A percentile compares a stretch with the other conserved stretches of the same genome.
These are phyloP conservation scores for Trichoderma hamatum DNA, from an alignment of 2,329 filamentous ascomycete species.

Conservation along the genomic window DNA sequence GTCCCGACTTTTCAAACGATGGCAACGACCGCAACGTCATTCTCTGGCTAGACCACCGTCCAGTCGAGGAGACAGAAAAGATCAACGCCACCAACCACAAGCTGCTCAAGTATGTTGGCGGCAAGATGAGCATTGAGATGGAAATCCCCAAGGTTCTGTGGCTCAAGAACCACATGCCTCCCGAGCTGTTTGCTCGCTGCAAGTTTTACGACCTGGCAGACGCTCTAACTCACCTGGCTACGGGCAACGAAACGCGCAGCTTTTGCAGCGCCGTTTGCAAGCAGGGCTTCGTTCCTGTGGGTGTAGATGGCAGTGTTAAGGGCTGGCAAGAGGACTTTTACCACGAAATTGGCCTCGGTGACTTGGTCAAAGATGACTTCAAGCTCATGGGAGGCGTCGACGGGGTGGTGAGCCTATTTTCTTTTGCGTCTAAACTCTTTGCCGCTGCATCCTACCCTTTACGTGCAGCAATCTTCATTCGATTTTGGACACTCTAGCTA, in stretches of 20 bases:
- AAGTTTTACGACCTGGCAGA: constrained; percentile 97
- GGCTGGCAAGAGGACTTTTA: constrained; percentile 98
- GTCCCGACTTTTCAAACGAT: constrained; percentile 75
- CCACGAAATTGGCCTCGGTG: constrained; percentile 79
- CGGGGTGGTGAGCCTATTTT: constrained; percentile 75
- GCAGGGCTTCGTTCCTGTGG: constrained; percentile 95
- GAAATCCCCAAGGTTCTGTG: constrained; percentile 98
- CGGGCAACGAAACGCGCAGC: constrained; percentile 86
- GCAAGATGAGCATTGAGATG: constrained; percentile 99
- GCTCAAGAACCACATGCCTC: constrained; percentile 98
- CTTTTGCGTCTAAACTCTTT: constrained; percentile 30
- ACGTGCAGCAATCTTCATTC: not conserved
- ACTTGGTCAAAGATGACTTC: constrained; percentile 83
- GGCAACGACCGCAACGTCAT: constrained; percentile 92
- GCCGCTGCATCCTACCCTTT: constrained; percentile 14
- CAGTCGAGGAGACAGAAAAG: constrained; percentile 84
- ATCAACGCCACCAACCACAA: constrained; percentile 95
- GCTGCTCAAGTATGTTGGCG: constrained; percentile 91
- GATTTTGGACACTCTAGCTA: not conserved
- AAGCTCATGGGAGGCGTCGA: constrained; percentile 93
- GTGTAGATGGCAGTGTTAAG: constrained; percentile 94
- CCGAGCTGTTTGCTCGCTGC: constrained; percentile 85
- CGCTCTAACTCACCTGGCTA: constrained; percentile 91
- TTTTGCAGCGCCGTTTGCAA: constrained; percentile 98
- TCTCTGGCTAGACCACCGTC: constrained; percentile 94